Evolutionary conservation across 2,329 filamentous ascomycete genomes (phyloP), one percentile per base, ranked within the genome.

Genomic region (Talaromyces sp.): DNA sequence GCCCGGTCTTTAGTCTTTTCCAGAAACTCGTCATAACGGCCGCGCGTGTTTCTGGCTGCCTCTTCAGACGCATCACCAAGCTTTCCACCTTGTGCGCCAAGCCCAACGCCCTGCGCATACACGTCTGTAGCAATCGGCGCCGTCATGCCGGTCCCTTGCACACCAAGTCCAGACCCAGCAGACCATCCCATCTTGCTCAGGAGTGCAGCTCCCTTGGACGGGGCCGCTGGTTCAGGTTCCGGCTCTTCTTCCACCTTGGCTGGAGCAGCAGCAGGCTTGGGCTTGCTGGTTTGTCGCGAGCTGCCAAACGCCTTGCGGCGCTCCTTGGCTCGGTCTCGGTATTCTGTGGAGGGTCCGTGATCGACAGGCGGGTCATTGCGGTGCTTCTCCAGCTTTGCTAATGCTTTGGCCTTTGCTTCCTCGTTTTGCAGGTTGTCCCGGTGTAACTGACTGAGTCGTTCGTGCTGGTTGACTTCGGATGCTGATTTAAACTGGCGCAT

Each of bases 391-490:
- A 81, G 69, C 56, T 80, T 81, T 3, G 69, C 72, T 59, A 72
- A 68, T 7, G 75, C 79, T 64, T 73, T 76, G 2, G 67, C 68
- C 31, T 79, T 76, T 23, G 81, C 73, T 8, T 78, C 76, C 14
- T 81, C 78, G 59, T 85, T 80, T 62, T 82, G 76, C 42, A 86
- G 69, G 59, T 86, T 86, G 31, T 78, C 75, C 10, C 80, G 80
- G 67, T 89, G 86, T 31, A 85, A 75, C 59, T 84, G 77, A 65
- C 84, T 86, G 27, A 83, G 77, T 6, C 81, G 79, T 68, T 88
- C 85, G 69, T 89, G 87, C 63, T 81, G 79, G 65, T 84, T 82
- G 47, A 87, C 79, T 67, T 86, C 81, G 1, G 79, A 79, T 6
- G 79, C 75, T 1, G 78, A 78, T 59, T 83, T 83, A 67, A 88